These are phyloP conservation scores for Apiotrichum veenhuisii DNA, from an alignment of 1,284 basidiomycete genomes.

Conservation along the genomic window DNA sequence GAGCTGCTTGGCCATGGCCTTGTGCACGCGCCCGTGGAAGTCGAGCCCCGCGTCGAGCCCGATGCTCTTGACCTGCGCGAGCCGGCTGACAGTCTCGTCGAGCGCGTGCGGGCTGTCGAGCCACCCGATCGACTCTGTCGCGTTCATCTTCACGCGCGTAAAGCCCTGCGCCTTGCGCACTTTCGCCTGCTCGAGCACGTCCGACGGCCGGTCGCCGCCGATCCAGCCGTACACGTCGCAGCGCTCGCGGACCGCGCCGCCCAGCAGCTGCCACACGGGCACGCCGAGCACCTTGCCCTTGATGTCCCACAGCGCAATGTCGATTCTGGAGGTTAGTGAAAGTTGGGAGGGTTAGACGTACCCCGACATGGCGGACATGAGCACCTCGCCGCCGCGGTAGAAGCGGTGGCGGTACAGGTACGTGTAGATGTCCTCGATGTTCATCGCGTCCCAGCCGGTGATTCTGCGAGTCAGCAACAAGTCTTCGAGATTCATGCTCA, in stretches of 20 bases:
- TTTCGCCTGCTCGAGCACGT: conserved; percentile 61
- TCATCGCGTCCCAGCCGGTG: conserved; percentile 62
- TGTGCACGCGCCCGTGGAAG: conserved; percentile 59
- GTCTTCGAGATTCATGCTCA: too few species aligned
- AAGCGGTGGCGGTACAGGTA: conserved; percentile 64
- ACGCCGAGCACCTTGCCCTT: conserved; percentile 73
- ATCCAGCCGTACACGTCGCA: conserved; percentile 50
- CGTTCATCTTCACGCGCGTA: conserved; percentile 69
- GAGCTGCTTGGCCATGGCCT: conserved; percentile 72
- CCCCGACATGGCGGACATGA: conserved; percentile 57
- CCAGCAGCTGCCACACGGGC: conserved; percentile 68
- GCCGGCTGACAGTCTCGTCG: conserved; percentile 59
- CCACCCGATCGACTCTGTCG: conserved; percentile 49
- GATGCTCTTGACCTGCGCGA: conserved; percentile 61
- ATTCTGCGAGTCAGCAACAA: conserved; percentile 22
- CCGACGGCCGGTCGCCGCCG: conserved; percentile 61
- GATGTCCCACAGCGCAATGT: conserved; percentile 66
- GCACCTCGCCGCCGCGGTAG: conserved; percentile 66
- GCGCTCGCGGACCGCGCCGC: conserved; percentile 59
- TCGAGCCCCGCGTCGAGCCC: conserved; percentile 62
- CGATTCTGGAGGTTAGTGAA: conserved; percentile 47
- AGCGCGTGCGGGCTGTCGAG: conserved; percentile 56
- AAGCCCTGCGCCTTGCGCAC: conserved; percentile 66
- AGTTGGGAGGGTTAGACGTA: background rate
- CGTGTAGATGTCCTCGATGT: conserved; percentile 60